phyloP scores from a whole-genome alignment of 768 basidiomycete genomes.

The Cystofilobasidium ferigula region DNA sequence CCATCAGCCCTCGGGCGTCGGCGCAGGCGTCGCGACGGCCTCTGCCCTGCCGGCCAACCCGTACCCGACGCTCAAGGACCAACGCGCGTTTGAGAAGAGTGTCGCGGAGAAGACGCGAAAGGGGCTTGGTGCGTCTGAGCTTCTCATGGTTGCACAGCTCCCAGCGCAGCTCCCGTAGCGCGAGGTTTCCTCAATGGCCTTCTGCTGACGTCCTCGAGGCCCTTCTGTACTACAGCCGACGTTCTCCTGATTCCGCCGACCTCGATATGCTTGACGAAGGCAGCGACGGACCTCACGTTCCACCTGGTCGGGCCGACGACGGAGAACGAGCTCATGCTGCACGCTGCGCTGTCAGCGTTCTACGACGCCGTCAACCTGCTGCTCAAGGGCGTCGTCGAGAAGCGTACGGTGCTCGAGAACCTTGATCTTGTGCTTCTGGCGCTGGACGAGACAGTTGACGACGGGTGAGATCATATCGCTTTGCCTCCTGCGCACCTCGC shows the following conservation, averaged over 20 bases:
- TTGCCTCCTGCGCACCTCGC: background rate
- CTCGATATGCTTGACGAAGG: slow-evolving; percentile 78
- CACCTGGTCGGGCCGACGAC: slow-evolving; percentile 77
- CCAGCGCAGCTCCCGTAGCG: background rate
- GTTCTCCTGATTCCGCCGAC: slow-evolving; percentile 79
- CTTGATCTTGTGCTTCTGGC: slow-evolving; percentile 83
- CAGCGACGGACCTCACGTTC: slow-evolving; percentile 88
- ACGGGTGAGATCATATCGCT: slow-evolving; percentile 57
- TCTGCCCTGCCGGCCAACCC: slow-evolving; percentile 23
- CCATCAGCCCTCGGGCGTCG: slow-evolving; percentile 40
- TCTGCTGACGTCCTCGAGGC: background rate
- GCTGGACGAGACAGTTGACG: slow-evolving; percentile 93
- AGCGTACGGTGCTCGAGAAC: slow-evolving; percentile 86
- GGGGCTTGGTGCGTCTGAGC: slow-evolving; percentile 62
- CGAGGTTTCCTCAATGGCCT: background rate
- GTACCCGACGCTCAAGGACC: slow-evolving; percentile 63
- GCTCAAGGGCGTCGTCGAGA: slow-evolving; percentile 85
- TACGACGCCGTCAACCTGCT: slow-evolving; percentile 75
- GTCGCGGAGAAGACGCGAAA: slow-evolving; percentile 93
- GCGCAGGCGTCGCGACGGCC: slow-evolving; percentile 33
- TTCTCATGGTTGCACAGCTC: background rate
- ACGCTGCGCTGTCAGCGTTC: slow-evolving; percentile 69
- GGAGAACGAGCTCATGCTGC: slow-evolving; percentile 95
- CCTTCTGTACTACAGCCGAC: slow-evolving; percentile 53
- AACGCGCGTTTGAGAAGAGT: slow-evolving; percentile 88